Base-by-base conservation (phyloP, 441 rosid species). In the Caryocar brasiliense region DNA sequence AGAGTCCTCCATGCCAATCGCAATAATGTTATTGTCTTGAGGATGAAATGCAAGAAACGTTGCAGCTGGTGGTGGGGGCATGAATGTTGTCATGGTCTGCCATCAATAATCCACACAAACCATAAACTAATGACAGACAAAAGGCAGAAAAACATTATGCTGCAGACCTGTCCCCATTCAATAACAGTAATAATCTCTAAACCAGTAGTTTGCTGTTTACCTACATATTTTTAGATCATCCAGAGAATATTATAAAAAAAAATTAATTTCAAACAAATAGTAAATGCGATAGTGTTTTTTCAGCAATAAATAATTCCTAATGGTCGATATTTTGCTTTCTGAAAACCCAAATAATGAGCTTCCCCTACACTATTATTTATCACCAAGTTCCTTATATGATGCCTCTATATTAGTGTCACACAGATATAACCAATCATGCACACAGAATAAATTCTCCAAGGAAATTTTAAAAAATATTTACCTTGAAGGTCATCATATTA, bases 401-500 rank as follows among this genome's bases (percentile, higher is more conserved):
- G 19, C 18, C 40, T 26, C 17, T 49, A 4, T 14, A 47, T 19
- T 29, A 22, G 40, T 45, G 47, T 40, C 33, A 46, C 12, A 24
- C 19, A 21, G 17, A 29, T 13, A 7, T 30, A 39, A 47, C 2
- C 14, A 12, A 43, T 6, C 30, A 42, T 14, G 37, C 27, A 42
- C 20, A n/a, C 7, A 9, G 10, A 45, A 34, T 35, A 32, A 40
- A 20, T 5, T 25, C 2, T 6, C 21, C 36, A 18, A 17, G 18
- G 45, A 17, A 37, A 34, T 59, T n/a, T 6, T 20, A 46, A 38
- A 45, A 19, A 27, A 6, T 15, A 42, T 18, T 51, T 62, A 85
- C 95, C 91, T 85, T 85, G 46, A 82, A 85, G 30, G 91, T 80
- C 95, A 78, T 82, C 90, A 82, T 85, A 57, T 85, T 85, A 65